Evolutionary conservation across 2,329 filamentous ascomycete species (phyloP).

Genomic region (Talaromyces sp.): DNA sequence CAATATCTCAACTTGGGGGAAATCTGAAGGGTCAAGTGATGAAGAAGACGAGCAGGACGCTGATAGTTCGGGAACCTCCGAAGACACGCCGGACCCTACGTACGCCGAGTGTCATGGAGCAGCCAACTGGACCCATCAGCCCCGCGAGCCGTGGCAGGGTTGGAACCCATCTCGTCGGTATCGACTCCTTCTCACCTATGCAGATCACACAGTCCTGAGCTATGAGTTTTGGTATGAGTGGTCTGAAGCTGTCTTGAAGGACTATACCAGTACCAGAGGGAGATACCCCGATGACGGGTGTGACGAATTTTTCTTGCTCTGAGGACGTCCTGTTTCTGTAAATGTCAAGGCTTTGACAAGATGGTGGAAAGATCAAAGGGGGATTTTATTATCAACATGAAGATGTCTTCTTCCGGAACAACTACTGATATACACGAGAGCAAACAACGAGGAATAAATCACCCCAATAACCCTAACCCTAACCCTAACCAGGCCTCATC

Average conservation of each 20-base stretch:
- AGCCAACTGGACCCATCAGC: slow-evolving; percentile 26
- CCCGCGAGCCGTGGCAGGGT: slow-evolving; percentile 34
- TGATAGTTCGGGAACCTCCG: slow-evolving; percentile 1
- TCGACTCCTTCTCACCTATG: slow-evolving; percentile 52
- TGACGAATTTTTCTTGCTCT: background rate
- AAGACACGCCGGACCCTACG: slow-evolving; percentile 14
- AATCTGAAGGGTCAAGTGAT: background rate
- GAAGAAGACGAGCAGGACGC: background rate
- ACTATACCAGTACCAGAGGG: background rate
- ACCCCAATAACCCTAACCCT: background rate
- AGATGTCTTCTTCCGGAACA: background rate
- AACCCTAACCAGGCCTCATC: background rate
- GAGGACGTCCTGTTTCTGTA: background rate
- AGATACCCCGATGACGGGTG: background rate
- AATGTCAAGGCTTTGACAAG: background rate
- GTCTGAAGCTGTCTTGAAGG: slow-evolving; percentile 16
- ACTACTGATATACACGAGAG: background rate
- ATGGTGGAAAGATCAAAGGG: background rate
- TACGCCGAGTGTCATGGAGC: slow-evolving; percentile 30
- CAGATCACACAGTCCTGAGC: slow-evolving; percentile 52
- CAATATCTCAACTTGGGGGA: background rate
- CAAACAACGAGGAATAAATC: background rate
- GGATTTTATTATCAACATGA: background rate
- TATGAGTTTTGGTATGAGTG: slow-evolving; percentile 53
- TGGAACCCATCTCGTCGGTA: slow-evolving; percentile 40